Evolutionary conservation across 352 stramenopile species (phyloP).

Genomic region (Globisporangium barbulae): DNA sequence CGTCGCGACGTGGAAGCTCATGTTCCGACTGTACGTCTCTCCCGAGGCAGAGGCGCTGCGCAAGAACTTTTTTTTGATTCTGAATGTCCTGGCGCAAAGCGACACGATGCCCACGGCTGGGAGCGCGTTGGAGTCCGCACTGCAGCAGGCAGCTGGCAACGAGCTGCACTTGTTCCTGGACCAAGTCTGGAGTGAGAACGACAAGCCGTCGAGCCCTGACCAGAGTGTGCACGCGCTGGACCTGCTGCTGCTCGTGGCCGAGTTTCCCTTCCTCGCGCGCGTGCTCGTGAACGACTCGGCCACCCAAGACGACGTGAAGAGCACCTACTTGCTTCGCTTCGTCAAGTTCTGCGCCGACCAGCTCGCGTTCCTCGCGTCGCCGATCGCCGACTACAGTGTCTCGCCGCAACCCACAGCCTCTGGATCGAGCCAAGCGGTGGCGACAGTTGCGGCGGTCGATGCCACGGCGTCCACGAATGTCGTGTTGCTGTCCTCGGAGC

Average conservation of each 20-base stretch:
- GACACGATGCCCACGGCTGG: conserved; percentile 6
- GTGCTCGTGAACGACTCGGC: conserved; percentile 28
- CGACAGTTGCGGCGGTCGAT: conserved; percentile 1
- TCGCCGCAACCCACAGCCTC: not conserved
- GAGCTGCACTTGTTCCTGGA: conserved; percentile 43
- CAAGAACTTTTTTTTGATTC: conserved; percentile 68
- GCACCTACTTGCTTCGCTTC: conserved; percentile 34
- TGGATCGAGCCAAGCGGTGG: conserved; percentile 4
- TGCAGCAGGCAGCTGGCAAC: conserved; percentile 26
- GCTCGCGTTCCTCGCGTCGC: conserved; percentile 44
- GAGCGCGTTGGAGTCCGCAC: conserved; percentile 1
- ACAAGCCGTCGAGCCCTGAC: conserved; percentile 17
- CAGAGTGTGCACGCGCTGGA: conserved; percentile 41
- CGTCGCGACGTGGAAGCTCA: conserved; percentile 41
- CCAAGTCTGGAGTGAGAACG: conserved; percentile 21
- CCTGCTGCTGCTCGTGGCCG: conserved; percentile 52
- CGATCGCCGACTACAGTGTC: conserved; percentile 45
- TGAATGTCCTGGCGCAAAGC: conserved; percentile 40
- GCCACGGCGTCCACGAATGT: conserved; percentile 48
- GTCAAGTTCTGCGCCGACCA: conserved; percentile 54
- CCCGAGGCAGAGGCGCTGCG: conserved; percentile 31
- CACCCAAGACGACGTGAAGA: conserved; percentile 14
- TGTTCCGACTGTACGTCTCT: conserved; percentile 61
- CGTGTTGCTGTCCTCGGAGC: conserved; percentile 70
- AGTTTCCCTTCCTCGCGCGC: conserved; percentile 53